These are phyloP conservation scores for Hordeum vulgare DNA, from an alignment of 176 grass and related monocot species.

Conservation along the genomic window MorexV3_pseudomolecules_assembly NC_058521.1:551648736-551649235, in stretches of 20 bases:
- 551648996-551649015: conserved; percentile 22
- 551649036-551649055: too few species aligned
- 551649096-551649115: conserved; percentile 1
- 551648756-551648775: too few species aligned
- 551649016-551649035: conserved; percentile 1
- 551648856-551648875: not conserved
- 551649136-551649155: not conserved
- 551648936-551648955: not conserved
- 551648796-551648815: too few species aligned
- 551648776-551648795: too few species aligned
- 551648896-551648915: not conserved
- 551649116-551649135: not conserved
- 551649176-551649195: not conserved
- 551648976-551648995: not conserved
- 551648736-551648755: too few species aligned
- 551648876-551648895: not conserved
- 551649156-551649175: conserved; percentile 15
- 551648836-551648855: not conserved
- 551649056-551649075: not conserved
- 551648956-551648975: not conserved
- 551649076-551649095: not conserved
- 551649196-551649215: not conserved
- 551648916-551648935: conserved; percentile 1
- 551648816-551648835: too few species aligned
- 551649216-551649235: not conserved